Conservation (phyloP, 352 stramenopile species). For the Globisporangium radiosum region DNA sequence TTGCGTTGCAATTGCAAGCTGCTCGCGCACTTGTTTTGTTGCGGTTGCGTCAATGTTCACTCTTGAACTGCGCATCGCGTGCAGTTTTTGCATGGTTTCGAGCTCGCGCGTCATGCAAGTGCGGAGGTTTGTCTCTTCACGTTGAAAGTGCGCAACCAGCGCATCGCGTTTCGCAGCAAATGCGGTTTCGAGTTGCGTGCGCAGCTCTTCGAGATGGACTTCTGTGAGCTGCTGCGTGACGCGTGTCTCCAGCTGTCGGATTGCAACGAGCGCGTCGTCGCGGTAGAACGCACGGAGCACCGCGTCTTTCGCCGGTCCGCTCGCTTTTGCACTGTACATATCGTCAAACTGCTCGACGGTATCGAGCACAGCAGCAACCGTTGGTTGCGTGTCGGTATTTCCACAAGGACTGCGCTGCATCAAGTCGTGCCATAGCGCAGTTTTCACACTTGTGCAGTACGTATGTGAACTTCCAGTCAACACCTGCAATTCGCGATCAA, state of each 20-base stretch:
- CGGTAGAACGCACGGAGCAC: slow-evolving; percentile 60
- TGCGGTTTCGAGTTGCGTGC: slow-evolving; percentile 42
- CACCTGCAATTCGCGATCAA: slow-evolving; percentile 27
- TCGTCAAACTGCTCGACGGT: slow-evolving; percentile 49
- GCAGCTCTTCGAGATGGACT: slow-evolving; percentile 40
- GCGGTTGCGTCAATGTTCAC: slow-evolving; percentile 65
- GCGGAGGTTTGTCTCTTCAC: slow-evolving; percentile 56
- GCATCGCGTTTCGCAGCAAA: slow-evolving; percentile 54
- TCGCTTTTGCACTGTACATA: slow-evolving; percentile 33
- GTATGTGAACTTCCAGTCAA: slow-evolving; percentile 39
- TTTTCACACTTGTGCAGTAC: slow-evolving; percentile 42
- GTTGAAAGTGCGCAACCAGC: slow-evolving; percentile 59
- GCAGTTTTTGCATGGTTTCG: slow-evolving; percentile 65
- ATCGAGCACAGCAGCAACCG: slow-evolving; percentile 35
- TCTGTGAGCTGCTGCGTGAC: slow-evolving; percentile 50
- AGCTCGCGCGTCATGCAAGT: slow-evolving; percentile 49
- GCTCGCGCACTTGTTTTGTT: slow-evolving; percentile 39
- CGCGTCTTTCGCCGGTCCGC: slow-evolving; percentile 39
- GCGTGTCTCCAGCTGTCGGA: slow-evolving; percentile 43
- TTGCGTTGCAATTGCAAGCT: slow-evolving; percentile 26
- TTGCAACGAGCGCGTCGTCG: slow-evolving; percentile 42
- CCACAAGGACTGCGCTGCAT: not conserved
- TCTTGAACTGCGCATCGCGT: slow-evolving; percentile 43
- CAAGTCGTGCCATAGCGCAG: slow-evolving; percentile 25
- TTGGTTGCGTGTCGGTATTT: not conserved